Percentiles rank a stretch among this genome's conserved stretches.
Conservation (phyloP, 2,329 filamentous ascomycete species). For the Acephala macrosclerotiorum region DNA sequence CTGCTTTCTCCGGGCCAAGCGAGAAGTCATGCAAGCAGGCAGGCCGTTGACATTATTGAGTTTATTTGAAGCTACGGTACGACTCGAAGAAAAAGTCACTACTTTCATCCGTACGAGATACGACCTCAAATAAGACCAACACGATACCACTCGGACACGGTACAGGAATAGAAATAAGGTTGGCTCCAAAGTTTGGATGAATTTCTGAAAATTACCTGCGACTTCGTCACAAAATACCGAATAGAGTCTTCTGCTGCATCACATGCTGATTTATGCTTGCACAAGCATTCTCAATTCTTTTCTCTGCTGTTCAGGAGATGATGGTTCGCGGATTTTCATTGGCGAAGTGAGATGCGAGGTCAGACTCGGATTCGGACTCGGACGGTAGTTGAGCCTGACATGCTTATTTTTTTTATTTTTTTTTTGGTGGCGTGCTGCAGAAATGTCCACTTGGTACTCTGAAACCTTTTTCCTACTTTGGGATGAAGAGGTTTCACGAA, state of each 20-base stretch:
- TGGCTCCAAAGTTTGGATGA: background rate
- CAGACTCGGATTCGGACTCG: background rate
- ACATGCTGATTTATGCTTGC: constrained; percentile 1
- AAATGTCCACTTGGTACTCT: background rate
- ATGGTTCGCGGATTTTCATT: background rate
- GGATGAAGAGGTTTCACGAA: background rate
- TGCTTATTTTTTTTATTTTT: too few relatives aligned
- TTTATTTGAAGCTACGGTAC: background rate
- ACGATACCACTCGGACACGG: background rate
- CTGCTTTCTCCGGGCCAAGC: background rate
- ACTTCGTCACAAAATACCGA: background rate
- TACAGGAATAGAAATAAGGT: constrained; percentile 1
- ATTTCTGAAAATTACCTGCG: background rate
- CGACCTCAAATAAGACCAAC: constrained; percentile 4
- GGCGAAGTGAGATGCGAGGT: background rate
- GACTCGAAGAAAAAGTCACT: background rate
- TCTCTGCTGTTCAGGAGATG: background rate
- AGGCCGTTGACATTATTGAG: too few relatives aligned
- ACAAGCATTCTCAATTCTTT: background rate
- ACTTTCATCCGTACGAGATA: constrained; percentile 5
- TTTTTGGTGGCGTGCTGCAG: background rate
- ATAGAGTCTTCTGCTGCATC: background rate
- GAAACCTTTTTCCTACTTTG: background rate
- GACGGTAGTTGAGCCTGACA: background rate
- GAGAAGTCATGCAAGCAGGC: too few relatives aligned